phyloP scores from a whole-genome alignment of 108 stramenopile genomes.

The Skeletonema tropicum region DNA sequence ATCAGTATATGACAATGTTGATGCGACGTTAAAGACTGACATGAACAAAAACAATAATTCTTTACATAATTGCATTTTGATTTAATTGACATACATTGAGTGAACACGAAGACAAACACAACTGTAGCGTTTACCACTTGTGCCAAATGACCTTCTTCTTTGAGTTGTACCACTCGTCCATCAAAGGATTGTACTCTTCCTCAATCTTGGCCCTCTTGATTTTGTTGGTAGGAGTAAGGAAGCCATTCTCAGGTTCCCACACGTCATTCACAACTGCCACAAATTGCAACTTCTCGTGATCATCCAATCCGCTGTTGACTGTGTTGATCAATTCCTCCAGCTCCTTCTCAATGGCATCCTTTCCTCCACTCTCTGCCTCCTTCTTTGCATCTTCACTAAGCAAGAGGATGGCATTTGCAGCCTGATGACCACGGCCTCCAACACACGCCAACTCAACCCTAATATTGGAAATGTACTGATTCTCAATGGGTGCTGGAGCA shows the following conservation, averaged over 20 bases:
- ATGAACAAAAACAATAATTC: background rate
- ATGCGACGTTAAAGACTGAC: slow-evolving; percentile 6
- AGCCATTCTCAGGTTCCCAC: slow-evolving; percentile 83
- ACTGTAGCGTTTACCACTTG: slow-evolving; percentile 32
- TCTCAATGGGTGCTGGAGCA: slow-evolving; percentile 82
- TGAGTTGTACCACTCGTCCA: slow-evolving; percentile 71
- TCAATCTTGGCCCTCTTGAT: slow-evolving; percentile 77
- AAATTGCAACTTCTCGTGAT: slow-evolving; percentile 66
- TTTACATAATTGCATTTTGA: background rate
- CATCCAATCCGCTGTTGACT: slow-evolving; percentile 65
- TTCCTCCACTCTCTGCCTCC: slow-evolving; percentile 5
- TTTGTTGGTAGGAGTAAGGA: slow-evolving; percentile 83
- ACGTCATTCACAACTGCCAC: slow-evolving; percentile 82
- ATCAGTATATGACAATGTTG: slow-evolving; percentile 43
- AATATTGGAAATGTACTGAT: slow-evolving; percentile 55
- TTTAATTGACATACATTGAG: background rate
- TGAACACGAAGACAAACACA: no score
- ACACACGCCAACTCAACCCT: slow-evolving; percentile 75
- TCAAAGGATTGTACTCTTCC: slow-evolving; percentile 59
- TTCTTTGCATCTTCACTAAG: background rate
- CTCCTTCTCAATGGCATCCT: slow-evolving; percentile 49
- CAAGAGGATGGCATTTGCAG: slow-evolving; percentile 63
- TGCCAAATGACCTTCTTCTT: slow-evolving; percentile 24
- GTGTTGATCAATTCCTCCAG: slow-evolving; percentile 55
- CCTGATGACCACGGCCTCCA: slow-evolving; percentile 68